Conservation (phyloP, 176 grass and related monocot species). For the Elaeis guineensis region DNA sequence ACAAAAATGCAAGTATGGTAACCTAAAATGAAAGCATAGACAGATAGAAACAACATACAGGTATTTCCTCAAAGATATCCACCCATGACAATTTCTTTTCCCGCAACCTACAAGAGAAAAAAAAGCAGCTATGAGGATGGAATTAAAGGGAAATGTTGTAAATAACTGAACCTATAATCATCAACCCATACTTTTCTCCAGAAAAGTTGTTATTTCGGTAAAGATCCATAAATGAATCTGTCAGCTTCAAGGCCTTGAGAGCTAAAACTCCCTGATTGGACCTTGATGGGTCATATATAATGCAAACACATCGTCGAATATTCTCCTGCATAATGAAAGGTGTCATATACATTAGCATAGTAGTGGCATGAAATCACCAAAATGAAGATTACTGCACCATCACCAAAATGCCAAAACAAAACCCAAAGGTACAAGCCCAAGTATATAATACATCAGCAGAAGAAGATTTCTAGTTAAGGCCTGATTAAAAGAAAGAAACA, state of each 20-base stretch:
- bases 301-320: conserved; percentile 94
- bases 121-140: not conserved
- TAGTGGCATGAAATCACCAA: too few species aligned
- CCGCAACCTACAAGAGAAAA: conserved; percentile 52
- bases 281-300: conserved; percentile 92
- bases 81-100: conserved; percentile 99
- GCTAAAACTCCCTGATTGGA: conserved; percentile 93
- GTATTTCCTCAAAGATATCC: conserved; percentile 98
- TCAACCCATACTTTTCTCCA: conserved; percentile 67
- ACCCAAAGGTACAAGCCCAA: too few species aligned
- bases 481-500: too few species aligned
- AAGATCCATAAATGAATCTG: conserved; percentile 98
- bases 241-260: conserved; percentile 91
- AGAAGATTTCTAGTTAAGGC: too few species aligned
- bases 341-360: not conserved
- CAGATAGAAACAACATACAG: conserved; percentile 31
- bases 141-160: too few species aligned
- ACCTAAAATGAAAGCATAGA: conserved; percentile 1
- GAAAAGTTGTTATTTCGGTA: conserved; percentile 77
- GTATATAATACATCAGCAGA: too few species aligned
- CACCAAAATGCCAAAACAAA: too few species aligned
- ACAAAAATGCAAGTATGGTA: too few species aligned
- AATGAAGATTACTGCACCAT: too few species aligned
- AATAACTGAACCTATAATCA: too few species aligned
- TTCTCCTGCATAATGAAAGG: conserved; percentile 8